phyloP scores from a whole-genome alignment of 495 filamentous ascomycete genomes.

The Glonium stellatum region DNA sequence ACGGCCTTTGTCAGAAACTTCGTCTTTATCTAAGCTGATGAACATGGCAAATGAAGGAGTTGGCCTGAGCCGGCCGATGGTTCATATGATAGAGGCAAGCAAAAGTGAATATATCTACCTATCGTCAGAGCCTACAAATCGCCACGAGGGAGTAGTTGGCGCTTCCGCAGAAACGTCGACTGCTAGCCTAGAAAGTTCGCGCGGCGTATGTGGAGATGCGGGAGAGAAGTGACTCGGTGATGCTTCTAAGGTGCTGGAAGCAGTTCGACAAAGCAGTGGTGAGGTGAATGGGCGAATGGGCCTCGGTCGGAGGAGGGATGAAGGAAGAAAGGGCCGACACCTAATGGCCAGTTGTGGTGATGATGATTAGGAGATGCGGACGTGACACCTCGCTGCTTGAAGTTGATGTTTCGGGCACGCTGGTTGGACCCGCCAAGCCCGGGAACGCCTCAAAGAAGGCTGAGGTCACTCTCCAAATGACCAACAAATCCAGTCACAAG shows the following conservation, averaged over 20 bases:
- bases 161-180: slow-evolving; percentile 37
- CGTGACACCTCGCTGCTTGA: slow-evolving; percentile 2
- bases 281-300: slow-evolving; percentile 2
- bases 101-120: slow-evolving; percentile 41
- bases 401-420: not conserved
- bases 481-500: not conserved
- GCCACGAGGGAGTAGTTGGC: slow-evolving; percentile 46
- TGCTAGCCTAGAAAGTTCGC: slow-evolving; percentile 18
- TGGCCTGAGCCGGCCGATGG: slow-evolving; percentile 21
- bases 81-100: slow-evolving; percentile 10
- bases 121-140: slow-evolving; percentile 45
- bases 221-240: slow-evolving; percentile 6
- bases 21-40: slow-evolving; percentile 15
- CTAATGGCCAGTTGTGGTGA: slow-evolving; percentile 20
- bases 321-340: slow-evolving; percentile 14
- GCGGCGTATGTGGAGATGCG: slow-evolving; percentile 20
- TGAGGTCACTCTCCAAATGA: not conserved
- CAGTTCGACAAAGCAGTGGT: slow-evolving; percentile 8
- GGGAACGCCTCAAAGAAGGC: not conserved
- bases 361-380: slow-evolving; percentile 15
- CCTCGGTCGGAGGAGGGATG: slow-evolving; percentile 9
- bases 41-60: slow-evolving; percentile 22
- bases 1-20: slow-evolving; percentile 27
- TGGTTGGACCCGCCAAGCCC: not conserved
- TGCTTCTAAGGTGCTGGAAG: slow-evolving; percentile 4